Conservation (phyloP, 805 yeast genomes). For the Myxozyma mucilagina region DNA sequence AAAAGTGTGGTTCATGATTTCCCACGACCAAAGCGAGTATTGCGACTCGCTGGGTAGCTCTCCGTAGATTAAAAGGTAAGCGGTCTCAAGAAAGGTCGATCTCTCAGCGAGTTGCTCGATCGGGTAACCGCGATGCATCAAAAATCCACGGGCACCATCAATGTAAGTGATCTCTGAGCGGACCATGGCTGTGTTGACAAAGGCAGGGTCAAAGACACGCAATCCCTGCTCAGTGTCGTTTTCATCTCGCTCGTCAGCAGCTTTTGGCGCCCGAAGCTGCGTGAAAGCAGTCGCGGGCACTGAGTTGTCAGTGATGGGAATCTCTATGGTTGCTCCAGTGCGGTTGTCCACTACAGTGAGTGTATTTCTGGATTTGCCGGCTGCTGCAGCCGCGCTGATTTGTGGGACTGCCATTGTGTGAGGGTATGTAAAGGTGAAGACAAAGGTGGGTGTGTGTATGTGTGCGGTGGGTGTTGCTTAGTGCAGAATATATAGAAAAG, state of each 20-base stretch:
- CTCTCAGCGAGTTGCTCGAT: constrained; percentile 31
- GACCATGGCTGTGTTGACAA: constrained; percentile 31
- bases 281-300: constrained; percentile 29
- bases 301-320: constrained; percentile 26
- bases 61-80: constrained; percentile 30
- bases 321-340: constrained; percentile 27
- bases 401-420: neutral
- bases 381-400: no score
- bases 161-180: constrained; percentile 29
- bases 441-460: no score
- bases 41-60: constrained; percentile 28
- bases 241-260: constrained; percentile 19
- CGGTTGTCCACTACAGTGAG: constrained; percentile 32
- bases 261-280: constrained; percentile 29
- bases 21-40: constrained; percentile 22
- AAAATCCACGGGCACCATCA: constrained; percentile 31
- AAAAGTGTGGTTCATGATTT: constrained; percentile 30
- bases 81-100: constrained; percentile 29
- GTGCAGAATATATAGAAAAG: no score
- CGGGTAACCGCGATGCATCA: constrained; percentile 32
- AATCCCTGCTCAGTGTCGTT: constrained; percentile 31
- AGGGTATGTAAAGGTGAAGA: neutral
- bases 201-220: constrained; percentile 29
- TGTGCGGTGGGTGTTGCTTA: no score
- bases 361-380: constrained; percentile 10